Evolutionary conservation across 768 basidiomycete genomes (phyloP).

Genomic region (Suillus subalutaceus): DNA sequence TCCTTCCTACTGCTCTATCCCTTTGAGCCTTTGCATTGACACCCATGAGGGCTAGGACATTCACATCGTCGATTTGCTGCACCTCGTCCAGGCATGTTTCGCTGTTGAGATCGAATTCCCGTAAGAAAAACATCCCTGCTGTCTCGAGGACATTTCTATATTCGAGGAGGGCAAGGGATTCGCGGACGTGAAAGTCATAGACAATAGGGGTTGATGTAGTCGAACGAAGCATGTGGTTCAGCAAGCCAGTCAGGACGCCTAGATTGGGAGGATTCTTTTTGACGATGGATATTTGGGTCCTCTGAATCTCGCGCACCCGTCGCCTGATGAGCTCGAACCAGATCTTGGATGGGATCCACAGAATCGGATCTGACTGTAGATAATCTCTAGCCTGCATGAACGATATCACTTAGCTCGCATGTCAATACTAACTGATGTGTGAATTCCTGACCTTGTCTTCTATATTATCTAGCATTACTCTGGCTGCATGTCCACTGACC

Average conservation of each 20-base stretch:
- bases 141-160: background rate
- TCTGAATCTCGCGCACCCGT: slow-evolving; percentile 2
- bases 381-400: background rate
- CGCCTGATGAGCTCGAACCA: slow-evolving; percentile 15
- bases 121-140: slow-evolving; percentile 16
- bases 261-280: slow-evolving; percentile 9
- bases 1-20: too few species aligned
- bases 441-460: too few species aligned
- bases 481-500: too few species aligned
- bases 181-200: slow-evolving; percentile 13
- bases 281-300: slow-evolving; percentile 4
- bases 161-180: slow-evolving; percentile 17
- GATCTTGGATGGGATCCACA: slow-evolving; percentile 12
- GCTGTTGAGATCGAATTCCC: background rate
- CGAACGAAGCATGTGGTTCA: slow-evolving; percentile 12
- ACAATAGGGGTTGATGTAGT: slow-evolving; percentile 14
- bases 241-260: slow-evolving; percentile 13
- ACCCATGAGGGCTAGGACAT: too few species aligned
- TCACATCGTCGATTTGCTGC: too few species aligned
- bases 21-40: too few species aligned
- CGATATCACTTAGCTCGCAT: too few species aligned
- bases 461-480: too few species aligned
- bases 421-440: background rate
- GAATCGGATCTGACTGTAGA: slow-evolving; percentile 9
- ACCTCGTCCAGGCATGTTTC: too few species aligned